phyloP scores from a whole-genome alignment of 2,329 filamentous ascomycete species.

The Ophiocordyceps sinensis region DNA sequence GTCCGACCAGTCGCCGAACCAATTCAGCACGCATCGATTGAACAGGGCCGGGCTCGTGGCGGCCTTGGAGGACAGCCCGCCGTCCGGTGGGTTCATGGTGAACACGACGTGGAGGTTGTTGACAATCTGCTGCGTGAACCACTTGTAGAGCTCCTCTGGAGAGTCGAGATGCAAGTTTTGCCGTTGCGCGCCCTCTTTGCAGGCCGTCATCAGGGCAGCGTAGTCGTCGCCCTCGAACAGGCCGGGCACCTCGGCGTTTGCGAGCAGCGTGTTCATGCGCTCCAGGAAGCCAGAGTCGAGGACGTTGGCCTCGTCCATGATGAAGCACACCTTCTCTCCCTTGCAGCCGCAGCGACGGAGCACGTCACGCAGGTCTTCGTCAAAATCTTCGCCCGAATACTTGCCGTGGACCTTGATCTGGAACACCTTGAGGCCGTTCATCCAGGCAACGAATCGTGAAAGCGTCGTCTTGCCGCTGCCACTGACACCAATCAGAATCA shows the following conservation, averaged over 20 bases:
- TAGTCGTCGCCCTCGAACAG: conserved; percentile 99
- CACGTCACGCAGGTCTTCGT: conserved; percentile 90
- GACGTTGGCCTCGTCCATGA: conserved; percentile 99
- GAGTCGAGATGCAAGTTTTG: conserved; percentile 93
- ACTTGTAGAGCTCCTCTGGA: conserved; percentile 99
- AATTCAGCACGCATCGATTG: conserved; percentile 99
- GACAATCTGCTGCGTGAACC: conserved; percentile 98
- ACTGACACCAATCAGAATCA: conserved; percentile 96
- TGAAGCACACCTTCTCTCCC: conserved; percentile 99
- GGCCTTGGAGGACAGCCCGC: conserved; percentile 86
- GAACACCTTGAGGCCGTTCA: conserved; percentile 98
- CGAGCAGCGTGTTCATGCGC: conserved; percentile 96
- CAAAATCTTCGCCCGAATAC: conserved; percentile 96
- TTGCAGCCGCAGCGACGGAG: conserved; percentile 90
- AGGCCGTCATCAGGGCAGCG: conserved; percentile 96
- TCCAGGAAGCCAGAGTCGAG: conserved; percentile 97
- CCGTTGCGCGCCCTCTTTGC: conserved; percentile 93
- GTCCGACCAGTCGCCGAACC: conserved; percentile 99
- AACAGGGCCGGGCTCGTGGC: conserved; percentile 96
- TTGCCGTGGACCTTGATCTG: conserved; percentile 99
- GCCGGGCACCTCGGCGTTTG: conserved; percentile 97
- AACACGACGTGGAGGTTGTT: conserved; percentile 99
- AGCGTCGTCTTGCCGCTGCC: conserved; percentile 97
- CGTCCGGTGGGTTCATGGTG: conserved; percentile 98
- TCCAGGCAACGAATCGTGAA: conserved; percentile 97